Evolutionary conservation across 2,329 filamentous ascomycete genomes (phyloP).

Genomic region (Epichloe sibirici): DNA sequence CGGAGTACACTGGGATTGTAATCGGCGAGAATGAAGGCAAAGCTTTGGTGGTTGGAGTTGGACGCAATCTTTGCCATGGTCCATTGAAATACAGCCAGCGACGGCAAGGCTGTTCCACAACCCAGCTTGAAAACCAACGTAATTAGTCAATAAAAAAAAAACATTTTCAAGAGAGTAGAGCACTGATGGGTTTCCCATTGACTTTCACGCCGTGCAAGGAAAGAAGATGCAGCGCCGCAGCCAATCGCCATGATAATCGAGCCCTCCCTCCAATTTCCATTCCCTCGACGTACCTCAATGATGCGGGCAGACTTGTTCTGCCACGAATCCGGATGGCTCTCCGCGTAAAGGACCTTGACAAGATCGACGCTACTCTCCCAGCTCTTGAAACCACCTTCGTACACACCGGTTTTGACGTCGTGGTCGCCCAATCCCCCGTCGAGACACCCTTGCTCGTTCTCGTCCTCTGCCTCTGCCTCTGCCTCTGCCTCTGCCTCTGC

Average conservation of each 20-base stretch:
- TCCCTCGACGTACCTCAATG: slow-evolving; percentile 37
- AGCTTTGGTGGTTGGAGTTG: slow-evolving; percentile 21
- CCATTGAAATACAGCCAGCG: slow-evolving; percentile 58
- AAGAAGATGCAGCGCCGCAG: too few species aligned
- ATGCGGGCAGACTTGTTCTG: slow-evolving; percentile 28
- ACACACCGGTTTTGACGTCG: slow-evolving; percentile 70
- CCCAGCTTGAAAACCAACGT: slow-evolving; percentile 43
- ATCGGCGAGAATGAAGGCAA: slow-evolving; percentile 59
- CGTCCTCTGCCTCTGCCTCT: slow-evolving; percentile 29
- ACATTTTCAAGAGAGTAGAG: neutral
- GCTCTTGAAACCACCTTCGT: slow-evolving; percentile 81
- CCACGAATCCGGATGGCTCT: slow-evolving; percentile 23
- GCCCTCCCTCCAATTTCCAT: neutral
- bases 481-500: slow-evolving; percentile 38
- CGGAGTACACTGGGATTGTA: slow-evolving; percentile 70
- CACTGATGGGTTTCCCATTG: neutral
- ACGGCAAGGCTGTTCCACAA: slow-evolving; percentile 66
- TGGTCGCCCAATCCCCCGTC: slow-evolving; percentile 46
- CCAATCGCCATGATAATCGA: too few species aligned
- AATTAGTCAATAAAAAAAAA: slow-evolving; percentile 7
- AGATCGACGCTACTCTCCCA: slow-evolving; percentile 81
- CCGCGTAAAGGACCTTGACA: slow-evolving; percentile 49
- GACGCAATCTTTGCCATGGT: slow-evolving; percentile 22
- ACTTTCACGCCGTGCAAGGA: neutral
- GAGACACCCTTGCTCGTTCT: slow-evolving; percentile 17